Base-by-base conservation (phyloP, 2,329 filamentous ascomycete species). In the Beauveria pseudobassiana region DNA sequence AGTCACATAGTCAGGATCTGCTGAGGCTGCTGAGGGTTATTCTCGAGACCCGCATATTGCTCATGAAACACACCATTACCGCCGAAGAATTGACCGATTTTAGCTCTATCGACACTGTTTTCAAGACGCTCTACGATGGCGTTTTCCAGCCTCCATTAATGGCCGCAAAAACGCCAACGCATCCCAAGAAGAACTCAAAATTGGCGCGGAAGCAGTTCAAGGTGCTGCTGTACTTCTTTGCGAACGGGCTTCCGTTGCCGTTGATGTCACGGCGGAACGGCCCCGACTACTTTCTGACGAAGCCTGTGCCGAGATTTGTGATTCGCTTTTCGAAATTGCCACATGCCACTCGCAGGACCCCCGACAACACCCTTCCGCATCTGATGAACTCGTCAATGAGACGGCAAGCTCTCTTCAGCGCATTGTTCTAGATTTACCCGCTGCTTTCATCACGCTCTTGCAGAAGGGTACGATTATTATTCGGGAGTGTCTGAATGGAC, bases 1-100 rank as follows among this genome's bases (percentile, higher is more conserved):
- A 76, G 5, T 72, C 75, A 3, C 82, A 85, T 63, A 78, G 77
- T 34, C 75, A 77, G n/a, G 80, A 83, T 62, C 74, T 85, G 1
- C 67, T 85, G 2, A 76, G 77, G 20, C 72, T 85, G 1, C 66
- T 85, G 5, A 80, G 81, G 57, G 78, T 81, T 1, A 69, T 84
- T 8, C 70, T 86, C 24, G 78, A 79, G 64, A 76, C 78, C 2
- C 73, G 80, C 3, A 68, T 77, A 34, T 66, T 77, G 3, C 69
- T 82, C 2, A 69, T 75, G 12, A 70, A 72, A 16, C 64, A 66
- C 6, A 66, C 69, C 1, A 70, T 75, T 66, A 69, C 68, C 3
- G 65, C 64, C n/a, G 73, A 72, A 46, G 78, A 75, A 26, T 74
- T 70, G 52, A 69, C 67, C 42, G 73, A 71, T 49, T 80, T 77